A percentile compares a stretch with the other conserved stretches of the same genome.
These are phyloP conservation scores for Sclerotinia minor DNA, from an alignment of 2,329 filamentous ascomycete genomes.

Conservation along the genomic window DNA sequence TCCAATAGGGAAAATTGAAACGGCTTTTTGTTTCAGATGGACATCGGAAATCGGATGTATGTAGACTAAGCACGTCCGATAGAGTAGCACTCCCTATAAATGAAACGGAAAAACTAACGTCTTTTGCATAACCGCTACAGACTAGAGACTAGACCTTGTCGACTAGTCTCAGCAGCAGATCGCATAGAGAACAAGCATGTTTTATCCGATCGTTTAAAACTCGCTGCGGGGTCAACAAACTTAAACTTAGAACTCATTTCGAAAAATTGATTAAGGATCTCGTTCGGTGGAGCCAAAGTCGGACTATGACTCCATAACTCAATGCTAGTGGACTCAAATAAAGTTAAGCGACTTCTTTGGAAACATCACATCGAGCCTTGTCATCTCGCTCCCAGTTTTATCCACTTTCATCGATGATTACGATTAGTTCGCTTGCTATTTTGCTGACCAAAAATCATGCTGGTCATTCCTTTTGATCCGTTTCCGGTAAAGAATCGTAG, in stretches of 20 bases:
- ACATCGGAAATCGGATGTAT: background rate
- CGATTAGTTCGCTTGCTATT: constrained; percentile 11
- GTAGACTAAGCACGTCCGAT: background rate
- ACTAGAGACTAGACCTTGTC: background rate
- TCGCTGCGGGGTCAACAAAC: constrained; percentile 1
- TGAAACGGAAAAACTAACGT: constrained; percentile 7
- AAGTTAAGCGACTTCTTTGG: constrained; percentile 8
- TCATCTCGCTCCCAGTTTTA: constrained; percentile 4
- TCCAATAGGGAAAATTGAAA: constrained; percentile 5
- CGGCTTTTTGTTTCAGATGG: constrained; percentile 1
- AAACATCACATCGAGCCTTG: constrained; percentile 14
- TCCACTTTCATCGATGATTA: background rate
- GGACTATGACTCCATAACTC: background rate
- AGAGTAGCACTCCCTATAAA: background rate
- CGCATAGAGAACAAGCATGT: background rate
- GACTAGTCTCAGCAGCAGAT: background rate
- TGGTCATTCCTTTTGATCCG: background rate
- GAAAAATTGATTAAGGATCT: constrained; percentile 19
- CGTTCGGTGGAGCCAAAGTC: constrained; percentile 4
- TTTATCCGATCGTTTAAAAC: constrained; percentile 8
- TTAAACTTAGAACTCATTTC: background rate
- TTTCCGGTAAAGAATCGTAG: background rate
- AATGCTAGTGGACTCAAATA: constrained; percentile 7
- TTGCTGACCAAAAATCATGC: background rate
- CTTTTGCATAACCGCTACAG: background rate